A percentile compares a stretch with the other conserved stretches of the same genome.
phyloP scores from a whole-genome alignment of 140 eudicot genomes.

The Cichorium intybus region DNA sequence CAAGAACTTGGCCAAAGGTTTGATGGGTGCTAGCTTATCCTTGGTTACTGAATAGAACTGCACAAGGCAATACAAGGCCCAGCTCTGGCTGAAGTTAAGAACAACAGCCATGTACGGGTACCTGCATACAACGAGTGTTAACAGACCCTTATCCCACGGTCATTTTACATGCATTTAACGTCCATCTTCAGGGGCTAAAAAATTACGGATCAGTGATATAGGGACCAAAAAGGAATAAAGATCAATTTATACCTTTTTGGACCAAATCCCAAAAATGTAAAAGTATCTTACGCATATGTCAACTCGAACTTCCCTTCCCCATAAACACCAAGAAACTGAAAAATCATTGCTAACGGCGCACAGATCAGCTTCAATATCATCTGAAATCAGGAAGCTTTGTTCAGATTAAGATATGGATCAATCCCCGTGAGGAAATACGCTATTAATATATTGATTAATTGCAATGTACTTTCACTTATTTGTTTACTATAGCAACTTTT shows the following conservation, averaged over 20 bases:
- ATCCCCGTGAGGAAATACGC: not conserved
- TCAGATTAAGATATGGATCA: constrained; percentile 1
- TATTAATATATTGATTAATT: not conserved
- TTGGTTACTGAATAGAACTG: constrained; percentile 91
- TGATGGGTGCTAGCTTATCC: constrained; percentile 81
- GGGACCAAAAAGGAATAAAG: too few relatives aligned
- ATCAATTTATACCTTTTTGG: too few relatives aligned
- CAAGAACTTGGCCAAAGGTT: constrained; percentile 93
- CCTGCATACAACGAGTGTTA: constrained; percentile 45
- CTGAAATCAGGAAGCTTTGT: constrained; percentile 36
- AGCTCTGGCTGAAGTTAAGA: constrained; percentile 89
- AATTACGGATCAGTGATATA: too few relatives aligned
- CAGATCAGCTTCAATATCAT: constrained; percentile 87
- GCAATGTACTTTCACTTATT: too few relatives aligned
- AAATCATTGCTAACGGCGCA: constrained; percentile 76
- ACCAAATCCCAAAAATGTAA: not conserved
- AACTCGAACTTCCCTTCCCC: constrained; percentile 93
- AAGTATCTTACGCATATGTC: constrained; percentile 77
- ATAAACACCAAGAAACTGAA: constrained; percentile 66
- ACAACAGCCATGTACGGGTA: constrained; percentile 93
- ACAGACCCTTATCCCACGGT: not conserved
- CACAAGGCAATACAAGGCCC: constrained; percentile 99
- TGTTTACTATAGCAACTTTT: too few relatives aligned
- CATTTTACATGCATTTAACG: not conserved
- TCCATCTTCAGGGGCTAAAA: too few relatives aligned